A percentile compares a stretch with the other conserved stretches of the same genome.
Evolutionary conservation across 371 early-diverging fungal genomes (phyloP).

Genomic region (Mucor indicus): DNA sequence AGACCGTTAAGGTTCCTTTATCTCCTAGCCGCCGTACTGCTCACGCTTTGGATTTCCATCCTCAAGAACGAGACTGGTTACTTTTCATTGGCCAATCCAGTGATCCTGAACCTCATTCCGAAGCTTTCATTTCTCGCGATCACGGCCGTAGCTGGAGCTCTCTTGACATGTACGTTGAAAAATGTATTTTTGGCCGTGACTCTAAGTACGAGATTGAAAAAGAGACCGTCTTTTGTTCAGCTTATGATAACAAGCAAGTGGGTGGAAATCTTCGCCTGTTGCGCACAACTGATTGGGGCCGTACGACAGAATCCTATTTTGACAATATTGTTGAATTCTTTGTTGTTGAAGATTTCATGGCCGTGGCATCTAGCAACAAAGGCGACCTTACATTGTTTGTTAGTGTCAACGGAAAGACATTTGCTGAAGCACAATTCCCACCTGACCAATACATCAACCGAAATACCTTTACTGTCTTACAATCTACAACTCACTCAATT

Average conservation of each 20-base stretch:
- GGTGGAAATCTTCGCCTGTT: slow-evolving; percentile 50
- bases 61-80: slow-evolving; percentile 77
- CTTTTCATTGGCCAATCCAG: slow-evolving; percentile 67
- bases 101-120: slow-evolving; percentile 53
- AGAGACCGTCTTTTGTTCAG: slow-evolving; percentile 70
- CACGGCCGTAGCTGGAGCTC: slow-evolving; percentile 72
- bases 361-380: slow-evolving; percentile 58
- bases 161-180: slow-evolving; percentile 79
- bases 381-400: slow-evolving; percentile 62
- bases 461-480: slow-evolving; percentile 71
- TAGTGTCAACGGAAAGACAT: slow-evolving; percentile 68
- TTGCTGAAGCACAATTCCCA: slow-evolving; percentile 79
- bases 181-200: slow-evolving; percentile 85
- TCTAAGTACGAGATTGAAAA: slow-evolving; percentile 59
- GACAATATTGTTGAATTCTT: slow-evolving; percentile 58
- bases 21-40: slow-evolving; percentile 58
- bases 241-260: slow-evolving; percentile 59
- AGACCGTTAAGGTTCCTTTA: slow-evolving; percentile 53
- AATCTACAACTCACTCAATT: slow-evolving; percentile 69
- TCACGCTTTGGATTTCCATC: slow-evolving; percentile 78
- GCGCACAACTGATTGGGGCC: slow-evolving; percentile 48
- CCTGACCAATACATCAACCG: slow-evolving; percentile 53
- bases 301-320: slow-evolving; percentile 33
- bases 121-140: slow-evolving; percentile 66
- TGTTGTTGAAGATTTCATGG: slow-evolving; percentile 68